Base-by-base conservation (phyloP, 139 green algal species). In the Choricystis sp. region DNA sequence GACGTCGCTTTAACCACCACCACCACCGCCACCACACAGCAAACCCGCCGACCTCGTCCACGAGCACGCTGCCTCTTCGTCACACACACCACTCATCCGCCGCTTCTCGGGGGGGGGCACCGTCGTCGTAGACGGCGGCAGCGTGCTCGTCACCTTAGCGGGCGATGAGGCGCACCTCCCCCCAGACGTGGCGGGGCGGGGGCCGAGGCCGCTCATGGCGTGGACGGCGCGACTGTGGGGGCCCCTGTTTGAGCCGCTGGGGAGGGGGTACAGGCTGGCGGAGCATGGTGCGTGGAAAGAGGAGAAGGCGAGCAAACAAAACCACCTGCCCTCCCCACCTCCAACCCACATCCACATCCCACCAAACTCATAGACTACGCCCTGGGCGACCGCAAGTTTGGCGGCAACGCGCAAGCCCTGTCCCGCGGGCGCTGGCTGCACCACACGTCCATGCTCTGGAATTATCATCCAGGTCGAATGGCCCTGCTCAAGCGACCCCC, bases 321-420 rank as follows among this genome's bases (percentile, higher is more conserved):
- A 16, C 40, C 9, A 16, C 40, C 40, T 52, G 9, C 40, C 40
- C 40, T 9, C 40, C 40, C 40, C 9, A 9, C 40, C 9, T 16
- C 40, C 40, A 16, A 9, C 40, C 16, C 40, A 52, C 40, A 16
- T 16, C 9, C 40, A 52, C 40, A 16, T 16, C 40, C 9, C 40
- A 9, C 40, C 40, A 52, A 21, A 48, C 16, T 68, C 31, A 67
- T 72, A 89, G 87, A 97, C 62, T 98, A 96, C 64, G 76, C 80
- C 5, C 81, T 97, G 64, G 88, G 77, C 0, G 62, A 90, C 14
- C 68, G 28, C 19, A 98, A 98, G 78, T 91, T 98, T 78, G 93
- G 91, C 1, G 93, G 93, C 66, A 99, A 99, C 66, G 93, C 93
- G 2, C 93, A 99, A 76, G 85, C 85, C 62, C 98, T 98, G 67